These are phyloP conservation scores for Botrytis fabae DNA, from an alignment of 2,329 filamentous ascomycete genomes.

Conservation along the genomic window DNA sequence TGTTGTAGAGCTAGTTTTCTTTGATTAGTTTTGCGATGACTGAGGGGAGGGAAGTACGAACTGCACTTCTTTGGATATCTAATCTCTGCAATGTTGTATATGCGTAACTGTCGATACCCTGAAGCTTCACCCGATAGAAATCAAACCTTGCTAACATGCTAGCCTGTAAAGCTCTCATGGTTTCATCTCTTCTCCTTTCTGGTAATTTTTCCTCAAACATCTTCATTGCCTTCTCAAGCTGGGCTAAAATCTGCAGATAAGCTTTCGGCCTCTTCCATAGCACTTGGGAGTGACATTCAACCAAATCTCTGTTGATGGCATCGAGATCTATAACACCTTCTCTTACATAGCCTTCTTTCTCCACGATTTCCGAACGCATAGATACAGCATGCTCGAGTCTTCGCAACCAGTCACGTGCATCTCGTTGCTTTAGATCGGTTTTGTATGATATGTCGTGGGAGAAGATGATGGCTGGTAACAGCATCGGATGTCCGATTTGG, in stretches of 20 bases:
- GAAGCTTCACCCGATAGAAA: constrained; percentile 61
- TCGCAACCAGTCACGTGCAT: constrained; percentile 62
- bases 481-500: constrained; percentile 57
- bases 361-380: constrained; percentile 46
- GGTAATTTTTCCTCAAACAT: constrained; percentile 27
- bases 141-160: constrained; percentile 56
- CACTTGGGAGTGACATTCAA: constrained; percentile 63
- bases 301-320: constrained; percentile 60
- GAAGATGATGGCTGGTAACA: constrained; percentile 59
- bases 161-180: constrained; percentile 49
- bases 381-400: constrained; percentile 61
- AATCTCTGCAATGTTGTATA: constrained; percentile 61
- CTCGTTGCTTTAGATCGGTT: constrained; percentile 62
- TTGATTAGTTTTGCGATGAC: neutral
- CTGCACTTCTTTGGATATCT: constrained; percentile 61
- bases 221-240: constrained; percentile 52
- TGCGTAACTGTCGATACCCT: constrained; percentile 62
- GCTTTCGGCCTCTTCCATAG: constrained; percentile 64
- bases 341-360: constrained; percentile 54
- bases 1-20: constrained; percentile 58
- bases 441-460: constrained; percentile 56
- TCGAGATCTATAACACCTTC: constrained; percentile 57
- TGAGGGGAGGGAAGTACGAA: constrained; percentile 42
- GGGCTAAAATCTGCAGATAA: constrained; percentile 54
- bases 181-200: constrained; percentile 22